Evolutionary conservation across 352 stramenopile species (phyloP), one percentile per base, ranked within the genome.

Genomic region (Globisporangium emineosum): DNA sequence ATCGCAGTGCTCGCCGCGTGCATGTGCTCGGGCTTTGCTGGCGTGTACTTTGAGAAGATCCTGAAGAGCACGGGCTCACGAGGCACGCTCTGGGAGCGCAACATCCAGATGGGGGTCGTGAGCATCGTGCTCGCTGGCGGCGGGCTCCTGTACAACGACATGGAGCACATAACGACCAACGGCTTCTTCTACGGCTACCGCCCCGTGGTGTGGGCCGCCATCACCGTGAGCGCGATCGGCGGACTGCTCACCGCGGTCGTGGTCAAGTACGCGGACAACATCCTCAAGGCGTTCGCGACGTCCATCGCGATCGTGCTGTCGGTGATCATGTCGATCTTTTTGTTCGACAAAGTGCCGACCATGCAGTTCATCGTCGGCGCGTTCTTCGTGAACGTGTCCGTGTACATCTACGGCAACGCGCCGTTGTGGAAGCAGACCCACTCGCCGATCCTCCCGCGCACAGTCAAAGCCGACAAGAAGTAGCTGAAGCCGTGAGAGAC

Each of bases 21-120:
- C 53, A 72, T 92, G 37, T 91, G 83, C 72, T 95, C 86, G 55
- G 86, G 86, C 33, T 92, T 95, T 63, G 86, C 86, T 0, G 86
- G 84, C 23, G 86, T 93, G 12, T 95, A 95, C 73, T 93, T 93
- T 73, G 86, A 95, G 57, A 89, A 90, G 66, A 93, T 95, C 55
- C 78, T 95, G 29, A 95, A 95, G 74, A 78, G 76, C 54, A 51
- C 68, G 4, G 73, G 76, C 32, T 77, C 73, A 19, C 89, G 83
- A 51, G 76, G 77, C 9, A 81, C 86, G 25, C 68, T 94, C 21
- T 93, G 86, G 86, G 85, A 94, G 50, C 85, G 84, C 52, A 94
- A 94, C 61, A 75, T 93, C 50, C 86, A 94, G 54, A 90, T 94
- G 81, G 85, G 84, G 17, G 69, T 91, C 51, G 81, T 91, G 58